Base-by-base conservation (phyloP, 345 rosid genomes). In the Euphorbia pulcherrima region DNA sequence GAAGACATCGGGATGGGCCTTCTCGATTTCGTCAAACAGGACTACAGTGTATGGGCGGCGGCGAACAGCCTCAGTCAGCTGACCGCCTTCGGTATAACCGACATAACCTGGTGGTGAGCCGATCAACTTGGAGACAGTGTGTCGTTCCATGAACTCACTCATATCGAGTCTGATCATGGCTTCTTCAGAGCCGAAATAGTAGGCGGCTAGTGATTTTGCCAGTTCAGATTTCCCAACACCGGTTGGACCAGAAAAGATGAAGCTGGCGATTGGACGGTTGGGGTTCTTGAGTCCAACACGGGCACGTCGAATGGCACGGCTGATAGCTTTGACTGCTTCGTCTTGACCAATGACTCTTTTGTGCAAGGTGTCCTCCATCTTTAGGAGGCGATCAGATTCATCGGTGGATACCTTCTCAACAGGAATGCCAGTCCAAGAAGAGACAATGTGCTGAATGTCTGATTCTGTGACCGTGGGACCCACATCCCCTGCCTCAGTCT, bases 61-160 rank as follows among this genome's bases (percentile, higher is more conserved):
- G 46, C 99, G 74, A 67, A 94, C 99, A 24, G 97, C 99, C 78
- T 94, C 99, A 0, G 99, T 94, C 65, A 92, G 74, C 84, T 92
- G 97, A 55, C 99, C 99, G 60, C 99, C 99, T 75, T 92, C 97
- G 0, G 97, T 87, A 76, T 94, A 92, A 63, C 99, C 99, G 58
- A 94, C 99, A 73, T 94, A 94, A 52, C 99, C 97, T 29, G 99
- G 97, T 33, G 99, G 97, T 2, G 99, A 92, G 67, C 99, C 99
- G 12, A 94, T 92, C 62, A 94, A 97, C 80, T 94, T 94, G 12
- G 99, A 92, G 6, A 94, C 99, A 0, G 97, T 92, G 77, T 94
- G 99, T 52, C 99, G 78, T 65, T 92, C 97, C 99, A 92, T 92
- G 92, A 88, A 92, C 80, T 94, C 99, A 74, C 99, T 94, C 99